A percentile compares a stretch with the other conserved stretches of the same genome.
These are phyloP conservation scores for Baffinella frigidus DNA, from an alignment of 208 protist species.

Conservation along the genomic window DNA sequence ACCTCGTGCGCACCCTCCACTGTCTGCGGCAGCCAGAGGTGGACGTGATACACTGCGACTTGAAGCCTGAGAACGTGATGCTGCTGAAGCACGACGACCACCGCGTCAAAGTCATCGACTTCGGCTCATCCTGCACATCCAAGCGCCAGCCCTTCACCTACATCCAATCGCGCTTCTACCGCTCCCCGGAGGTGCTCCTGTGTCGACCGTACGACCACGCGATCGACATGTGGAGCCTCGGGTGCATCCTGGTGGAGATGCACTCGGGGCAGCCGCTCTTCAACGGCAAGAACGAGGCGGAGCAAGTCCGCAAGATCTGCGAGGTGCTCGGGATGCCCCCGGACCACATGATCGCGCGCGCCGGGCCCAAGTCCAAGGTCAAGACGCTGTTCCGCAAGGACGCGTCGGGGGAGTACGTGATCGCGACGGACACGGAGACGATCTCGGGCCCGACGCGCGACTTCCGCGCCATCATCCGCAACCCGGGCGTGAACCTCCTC, in stretches of 20 bases:
- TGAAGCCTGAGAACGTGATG: constrained; percentile 93
- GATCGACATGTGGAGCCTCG: constrained; percentile 63
- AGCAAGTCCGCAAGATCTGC: constrained; percentile 84
- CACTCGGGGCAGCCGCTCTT: constrained; percentile 96
- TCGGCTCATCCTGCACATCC: constrained; percentile 61
- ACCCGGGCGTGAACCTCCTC: not conserved
- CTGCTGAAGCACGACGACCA: constrained; percentile 67
- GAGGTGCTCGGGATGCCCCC: constrained; percentile 59
- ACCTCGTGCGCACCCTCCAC: constrained; percentile 9
- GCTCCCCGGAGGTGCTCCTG: constrained; percentile 78
- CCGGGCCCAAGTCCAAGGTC: constrained; percentile 48
- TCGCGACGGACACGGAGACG: not conserved
- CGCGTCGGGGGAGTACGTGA: not conserved
- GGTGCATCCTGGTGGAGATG: constrained; percentile 94
- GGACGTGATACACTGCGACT: constrained; percentile 94
- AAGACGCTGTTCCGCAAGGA: not conserved
- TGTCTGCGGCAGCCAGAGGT: constrained; percentile 71
- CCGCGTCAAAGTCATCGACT: constrained; percentile 71
- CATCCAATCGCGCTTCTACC: constrained; percentile 80
- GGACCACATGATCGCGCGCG: constrained; percentile 16
- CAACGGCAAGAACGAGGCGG: constrained; percentile 86
- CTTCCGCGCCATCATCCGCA: constrained; percentile 13
- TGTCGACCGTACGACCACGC: constrained; percentile 23
- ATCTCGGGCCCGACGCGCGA: not conserved
- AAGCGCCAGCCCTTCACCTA: constrained; percentile 59